A percentile compares a stretch with the other conserved stretches of the same genome.
phyloP scores from a whole-genome alignment of 345 rosid genomes.

The Populus nigra region DNA sequence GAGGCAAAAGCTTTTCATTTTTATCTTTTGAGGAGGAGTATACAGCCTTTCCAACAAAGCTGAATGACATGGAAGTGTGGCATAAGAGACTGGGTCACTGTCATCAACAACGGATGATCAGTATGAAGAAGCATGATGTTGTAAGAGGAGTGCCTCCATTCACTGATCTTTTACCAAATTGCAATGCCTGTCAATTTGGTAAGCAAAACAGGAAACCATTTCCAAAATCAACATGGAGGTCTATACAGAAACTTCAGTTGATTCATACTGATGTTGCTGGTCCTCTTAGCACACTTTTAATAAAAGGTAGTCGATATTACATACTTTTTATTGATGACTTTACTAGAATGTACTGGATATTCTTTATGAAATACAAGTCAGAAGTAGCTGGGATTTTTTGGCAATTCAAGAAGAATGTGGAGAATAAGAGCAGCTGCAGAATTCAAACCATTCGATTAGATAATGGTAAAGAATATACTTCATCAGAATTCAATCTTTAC shows the following conservation, averaged over 20 bases:
- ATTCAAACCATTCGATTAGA: neutral
- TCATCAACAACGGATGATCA: neutral
- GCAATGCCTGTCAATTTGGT: neutral
- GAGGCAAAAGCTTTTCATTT: constrained; percentile 5
- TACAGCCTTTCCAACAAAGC: neutral
- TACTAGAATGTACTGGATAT: neutral
- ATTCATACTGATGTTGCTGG: neutral
- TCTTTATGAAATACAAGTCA: too few species aligned
- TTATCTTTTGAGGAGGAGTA: neutral
- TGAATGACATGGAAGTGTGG: neutral
- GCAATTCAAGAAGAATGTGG: neutral
- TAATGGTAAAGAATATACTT: too few species aligned
- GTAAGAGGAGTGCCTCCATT: neutral
- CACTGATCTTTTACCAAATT: neutral
- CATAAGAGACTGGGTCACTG: neutral
- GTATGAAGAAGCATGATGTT: neutral
- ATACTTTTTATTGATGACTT: constrained; percentile 5
- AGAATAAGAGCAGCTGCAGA: neutral
- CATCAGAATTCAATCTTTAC: too few species aligned
- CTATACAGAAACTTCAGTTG: neutral
- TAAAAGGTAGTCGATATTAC: neutral
- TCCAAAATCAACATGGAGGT: neutral
- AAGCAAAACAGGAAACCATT: neutral
- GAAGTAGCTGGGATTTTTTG: too few species aligned
- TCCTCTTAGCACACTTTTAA: neutral